Base-by-base conservation (phyloP, 2,329 filamentous ascomycete species). In the Leptographium galeiforme region DNA sequence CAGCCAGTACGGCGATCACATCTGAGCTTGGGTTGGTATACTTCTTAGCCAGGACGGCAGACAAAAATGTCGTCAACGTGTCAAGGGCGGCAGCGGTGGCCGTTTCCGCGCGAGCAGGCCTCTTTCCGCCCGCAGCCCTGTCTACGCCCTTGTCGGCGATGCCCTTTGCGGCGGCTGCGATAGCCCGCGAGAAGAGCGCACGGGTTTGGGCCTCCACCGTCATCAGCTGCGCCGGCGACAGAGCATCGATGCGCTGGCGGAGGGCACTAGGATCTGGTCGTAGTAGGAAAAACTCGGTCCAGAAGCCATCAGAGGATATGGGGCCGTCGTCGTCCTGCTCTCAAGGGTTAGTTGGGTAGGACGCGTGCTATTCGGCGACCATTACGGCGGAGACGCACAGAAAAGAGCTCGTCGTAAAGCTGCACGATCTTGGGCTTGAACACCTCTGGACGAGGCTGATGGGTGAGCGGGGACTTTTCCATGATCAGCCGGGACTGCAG, bases 11-110 rank as follows among this genome's bases (percentile, higher is more conserved):
- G 54, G 84, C 82, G 63, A 98, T 95, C 61, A 96, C 86, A 68
- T 97, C 93, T 50, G 93, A 93, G 67, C 89, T 96, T 7, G 90
- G 87, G 63, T 96, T 96, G 30, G 87, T 89, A 67, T 95, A 98
- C 66, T 85, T 89, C 70, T 97, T 98, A 55, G 80, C 79, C 57
- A 97, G 74, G 18, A 95, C 78, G 53, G 82, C 82, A 50, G 84
- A 83, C 64, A 98, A 77, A 68, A 97, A 96, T 48, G 87, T 83
- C 67, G 85, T 89, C 64, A 97, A 77, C 56, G 90, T 97, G 87
- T 97, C 53, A 19, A 59, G 50, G 0, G 55, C 53, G 1, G 53
- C 53, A 4, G 33, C 40, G 40, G 53, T 46, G 6, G 50, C 50
- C 13, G 14, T 49, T 10, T 54, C 52, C 19, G 41, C 25, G 13